A percentile compares a stretch with the other conserved stretches of the same genome.
These are phyloP conservation scores for Camellia lanceoleosa DNA, from an alignment of 148 eudicot genomes.

Conservation along the genomic window DNA sequence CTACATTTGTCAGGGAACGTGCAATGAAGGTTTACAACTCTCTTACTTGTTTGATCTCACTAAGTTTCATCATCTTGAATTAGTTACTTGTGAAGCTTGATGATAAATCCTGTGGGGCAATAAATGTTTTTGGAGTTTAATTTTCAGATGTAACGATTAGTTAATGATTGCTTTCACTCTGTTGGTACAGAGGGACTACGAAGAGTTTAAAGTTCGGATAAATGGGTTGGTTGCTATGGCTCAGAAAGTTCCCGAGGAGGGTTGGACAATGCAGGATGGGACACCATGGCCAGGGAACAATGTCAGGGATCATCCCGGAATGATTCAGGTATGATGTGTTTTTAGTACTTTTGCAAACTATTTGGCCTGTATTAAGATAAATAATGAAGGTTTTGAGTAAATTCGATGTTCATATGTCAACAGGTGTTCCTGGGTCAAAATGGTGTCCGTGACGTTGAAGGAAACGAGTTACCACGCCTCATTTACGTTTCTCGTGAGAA, in stretches of 20 bases:
- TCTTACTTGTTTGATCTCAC: background rate
- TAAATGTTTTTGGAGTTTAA: background rate
- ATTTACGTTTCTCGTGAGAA: conserved; percentile 99
- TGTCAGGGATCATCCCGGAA: conserved; percentile 97
- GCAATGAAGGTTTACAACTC: conserved; percentile 76
- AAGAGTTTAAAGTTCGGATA: conserved; percentile 85
- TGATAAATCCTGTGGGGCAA: background rate
- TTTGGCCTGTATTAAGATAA: background rate
- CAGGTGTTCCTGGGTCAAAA: conserved; percentile 90
- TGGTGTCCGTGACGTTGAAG: conserved; percentile 77
- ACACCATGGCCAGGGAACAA: conserved; percentile 99
- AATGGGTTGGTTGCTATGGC: conserved; percentile 88
- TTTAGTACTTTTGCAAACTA: background rate
- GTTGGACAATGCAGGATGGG: conserved; percentile 99
- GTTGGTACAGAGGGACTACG: conserved; percentile 81
- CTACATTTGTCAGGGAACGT: conserved; percentile 95
- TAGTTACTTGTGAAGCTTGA: background rate
- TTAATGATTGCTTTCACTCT: background rate
- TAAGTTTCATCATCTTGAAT: background rate
- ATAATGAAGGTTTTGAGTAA: background rate
- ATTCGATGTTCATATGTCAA: background rate
- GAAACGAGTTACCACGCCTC: conserved; percentile 85
- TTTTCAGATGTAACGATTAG: background rate
- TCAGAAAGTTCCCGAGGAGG: conserved; percentile 94
- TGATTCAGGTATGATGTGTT: conserved; percentile 68